Conservation (phyloP, 768 basidiomycete genomes). For the Cyathus striatus region DNA sequence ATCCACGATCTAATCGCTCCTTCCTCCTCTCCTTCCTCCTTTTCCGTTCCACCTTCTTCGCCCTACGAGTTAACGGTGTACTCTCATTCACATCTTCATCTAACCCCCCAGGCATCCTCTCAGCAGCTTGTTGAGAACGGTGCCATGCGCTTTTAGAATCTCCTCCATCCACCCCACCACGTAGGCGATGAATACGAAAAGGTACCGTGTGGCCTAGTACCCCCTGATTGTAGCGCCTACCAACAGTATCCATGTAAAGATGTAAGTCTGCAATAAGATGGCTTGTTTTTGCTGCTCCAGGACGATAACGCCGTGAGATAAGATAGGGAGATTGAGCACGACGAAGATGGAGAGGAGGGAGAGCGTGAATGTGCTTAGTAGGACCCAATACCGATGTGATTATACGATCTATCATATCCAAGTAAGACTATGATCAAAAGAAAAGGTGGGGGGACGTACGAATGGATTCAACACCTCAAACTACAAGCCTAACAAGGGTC, state of each 20-base stretch:
- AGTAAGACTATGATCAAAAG: background rate
- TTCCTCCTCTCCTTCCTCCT: slow-evolving; percentile 11
- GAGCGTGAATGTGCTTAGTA: slow-evolving; percentile 36
- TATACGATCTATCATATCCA: slow-evolving; percentile 12
- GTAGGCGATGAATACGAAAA: slow-evolving; percentile 12
- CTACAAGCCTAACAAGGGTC: slow-evolving; percentile 41
- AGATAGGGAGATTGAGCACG: slow-evolving; percentile 26
- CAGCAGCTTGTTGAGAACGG: slow-evolving; percentile 4
- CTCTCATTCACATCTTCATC: slow-evolving; percentile 43
- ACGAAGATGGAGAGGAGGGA: slow-evolving; percentile 39
- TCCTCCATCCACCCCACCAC: slow-evolving; percentile 12
- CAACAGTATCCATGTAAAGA: slow-evolving; percentile 53
- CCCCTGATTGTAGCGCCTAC: slow-evolving; percentile 49
- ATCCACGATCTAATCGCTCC: slow-evolving; percentile 47
- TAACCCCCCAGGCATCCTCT: too few species aligned
- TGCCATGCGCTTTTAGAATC: slow-evolving; percentile 19
- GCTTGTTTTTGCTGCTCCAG: slow-evolving; percentile 40
- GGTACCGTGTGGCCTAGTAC: slow-evolving; percentile 49
- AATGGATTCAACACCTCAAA: slow-evolving; percentile 57
- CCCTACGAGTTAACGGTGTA: slow-evolving; percentile 43
- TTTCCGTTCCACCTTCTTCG: background rate
- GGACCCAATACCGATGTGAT: slow-evolving; percentile 41
- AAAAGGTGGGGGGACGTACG: slow-evolving; percentile 33
- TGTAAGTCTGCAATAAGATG: slow-evolving; percentile 48
- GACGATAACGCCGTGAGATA: slow-evolving; percentile 17